These are phyloP conservation scores for Azolla pinnata DNA, from an alignment of 75 land plant genomes.

Conservation along the genomic window DNA sequence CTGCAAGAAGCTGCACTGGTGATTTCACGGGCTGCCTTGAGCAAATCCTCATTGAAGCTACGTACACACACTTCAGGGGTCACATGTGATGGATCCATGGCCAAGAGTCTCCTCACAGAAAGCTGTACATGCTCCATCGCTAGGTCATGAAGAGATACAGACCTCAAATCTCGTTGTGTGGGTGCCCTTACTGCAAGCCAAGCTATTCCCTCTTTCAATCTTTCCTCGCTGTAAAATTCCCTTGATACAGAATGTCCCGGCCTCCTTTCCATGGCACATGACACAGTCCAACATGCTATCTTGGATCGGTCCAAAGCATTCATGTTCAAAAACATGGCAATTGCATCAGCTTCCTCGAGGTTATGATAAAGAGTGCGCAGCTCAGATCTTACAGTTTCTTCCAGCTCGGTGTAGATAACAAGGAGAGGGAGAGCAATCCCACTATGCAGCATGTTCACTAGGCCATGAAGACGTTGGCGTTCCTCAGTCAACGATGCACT, in stretches of 20 bases:
- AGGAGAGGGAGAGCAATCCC: constrained; percentile 61
- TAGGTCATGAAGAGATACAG: constrained; percentile 41
- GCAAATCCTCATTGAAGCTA: constrained; percentile 64
- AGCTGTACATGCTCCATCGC: constrained; percentile 35
- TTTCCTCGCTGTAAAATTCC: constrained; percentile 50
- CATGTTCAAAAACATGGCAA: constrained; percentile 36
- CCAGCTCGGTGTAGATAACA: constrained; percentile 24
- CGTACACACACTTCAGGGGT: constrained; percentile 44
- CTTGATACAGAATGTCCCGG: constrained; percentile 6
- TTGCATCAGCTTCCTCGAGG: constrained; percentile 13
- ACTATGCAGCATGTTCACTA: constrained; percentile 39
- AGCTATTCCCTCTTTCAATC: constrained; percentile 46
- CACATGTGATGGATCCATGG: constrained; percentile 25
- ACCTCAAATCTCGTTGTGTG: constrained; percentile 40
- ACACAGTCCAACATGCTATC: constrained; percentile 35
- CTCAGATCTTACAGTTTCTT: background rate
- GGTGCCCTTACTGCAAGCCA: constrained; percentile 73
- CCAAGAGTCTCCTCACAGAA: constrained; percentile 27
- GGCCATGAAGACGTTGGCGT: constrained; percentile 36
- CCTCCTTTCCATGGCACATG: background rate
- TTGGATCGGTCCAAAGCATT: constrained; percentile 35
- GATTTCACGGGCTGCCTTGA: constrained; percentile 36
- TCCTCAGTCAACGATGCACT: constrained; percentile 45
- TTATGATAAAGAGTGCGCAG: background rate
- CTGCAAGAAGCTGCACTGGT: constrained; percentile 35